These are phyloP conservation scores for Amanita thiersii DNA, from an alignment of 768 basidiomycete species.

Conservation along the genomic window DNA sequence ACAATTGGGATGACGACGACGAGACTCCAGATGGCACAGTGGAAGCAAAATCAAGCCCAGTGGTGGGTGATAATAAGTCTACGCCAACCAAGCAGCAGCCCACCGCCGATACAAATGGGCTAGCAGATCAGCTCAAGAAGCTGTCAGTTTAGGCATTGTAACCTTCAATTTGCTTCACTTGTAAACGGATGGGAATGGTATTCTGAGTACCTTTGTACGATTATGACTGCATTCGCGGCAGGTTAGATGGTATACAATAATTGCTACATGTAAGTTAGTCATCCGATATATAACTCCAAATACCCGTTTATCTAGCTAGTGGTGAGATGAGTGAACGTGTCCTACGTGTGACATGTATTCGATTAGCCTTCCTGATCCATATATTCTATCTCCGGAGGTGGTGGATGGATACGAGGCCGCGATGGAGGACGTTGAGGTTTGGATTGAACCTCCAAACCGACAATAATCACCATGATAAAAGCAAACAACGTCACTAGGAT, in stretches of 20 bases:
- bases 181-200: conserved; percentile 14
- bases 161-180: conserved; percentile 10
- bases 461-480: conserved; percentile 62
- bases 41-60: neutral
- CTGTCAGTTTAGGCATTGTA: conserved; percentile 41
- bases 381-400: conserved; percentile 20
- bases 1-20: conserved; percentile 72
- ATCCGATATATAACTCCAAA: conserved; percentile 4
- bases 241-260: conserved; percentile 21
- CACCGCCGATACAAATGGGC: conserved; percentile 14
- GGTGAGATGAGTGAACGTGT: neutral
- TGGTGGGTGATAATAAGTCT: neutral
- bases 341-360: too few relatives aligned
- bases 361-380: conserved; percentile 2
- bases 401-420: conserved; percentile 16
- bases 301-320: neutral
- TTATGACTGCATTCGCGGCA: neutral
- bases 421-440: conserved; percentile 24
- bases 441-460: conserved; percentile 61
- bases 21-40: conserved; percentile 9
- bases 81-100: neutral
- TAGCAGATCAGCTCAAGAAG: conserved; percentile 48
- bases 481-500: conserved; percentile 49
- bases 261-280: conserved; percentile 32
- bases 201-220: conserved; percentile 1